A percentile compares a stretch with the other conserved stretches of the same genome.
Evolutionary conservation across 495 filamentous ascomycete species (phyloP).

Genomic region (Annulohypoxylon maeteangense): DNA sequence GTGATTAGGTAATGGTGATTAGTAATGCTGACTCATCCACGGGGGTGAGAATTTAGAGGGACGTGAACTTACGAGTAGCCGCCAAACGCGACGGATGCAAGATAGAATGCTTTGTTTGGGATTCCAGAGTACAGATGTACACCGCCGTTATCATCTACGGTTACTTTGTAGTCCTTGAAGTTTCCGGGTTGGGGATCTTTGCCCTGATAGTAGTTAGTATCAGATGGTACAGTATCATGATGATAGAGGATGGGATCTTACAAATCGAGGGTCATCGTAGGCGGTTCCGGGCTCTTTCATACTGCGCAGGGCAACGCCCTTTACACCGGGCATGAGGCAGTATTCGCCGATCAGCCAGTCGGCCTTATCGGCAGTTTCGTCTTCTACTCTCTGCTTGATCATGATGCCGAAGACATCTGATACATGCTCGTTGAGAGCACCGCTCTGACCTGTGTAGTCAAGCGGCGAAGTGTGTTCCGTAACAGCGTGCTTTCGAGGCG

Average conservation of each 20-base stretch:
- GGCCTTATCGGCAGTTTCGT: slow-evolving; percentile 55
- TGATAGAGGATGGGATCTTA: slow-evolving; percentile 28
- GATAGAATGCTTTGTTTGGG: slow-evolving; percentile 64
- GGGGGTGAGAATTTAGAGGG: background rate
- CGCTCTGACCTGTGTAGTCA: slow-evolving; percentile 56
- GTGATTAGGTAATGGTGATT: background rate
- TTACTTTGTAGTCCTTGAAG: slow-evolving; percentile 52
- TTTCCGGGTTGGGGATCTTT: slow-evolving; percentile 59
- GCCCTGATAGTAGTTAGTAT: slow-evolving; percentile 43
- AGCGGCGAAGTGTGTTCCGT: slow-evolving; percentile 57
- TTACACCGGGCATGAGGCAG: slow-evolving; percentile 55
- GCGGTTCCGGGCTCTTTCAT: slow-evolving; percentile 64
- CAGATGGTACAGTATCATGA: no score
- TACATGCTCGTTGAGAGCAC: slow-evolving; percentile 64
- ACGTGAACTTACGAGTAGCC: slow-evolving; percentile 52
- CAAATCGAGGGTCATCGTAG: slow-evolving; percentile 58
- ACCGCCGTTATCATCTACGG: slow-evolving; percentile 56
- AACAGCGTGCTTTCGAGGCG: slow-evolving; percentile 52
- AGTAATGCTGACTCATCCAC: background rate
- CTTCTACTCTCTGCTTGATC: slow-evolving; percentile 60
- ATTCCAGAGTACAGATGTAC: slow-evolving; percentile 66
- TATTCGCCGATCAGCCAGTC: slow-evolving; percentile 66
- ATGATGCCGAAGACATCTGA: slow-evolving; percentile 65
- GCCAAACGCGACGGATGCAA: slow-evolving; percentile 55
- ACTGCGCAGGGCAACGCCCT: slow-evolving; percentile 57